Conservation (phyloP, 129 eudicot species). For the Flaveria bidentis region DNA sequence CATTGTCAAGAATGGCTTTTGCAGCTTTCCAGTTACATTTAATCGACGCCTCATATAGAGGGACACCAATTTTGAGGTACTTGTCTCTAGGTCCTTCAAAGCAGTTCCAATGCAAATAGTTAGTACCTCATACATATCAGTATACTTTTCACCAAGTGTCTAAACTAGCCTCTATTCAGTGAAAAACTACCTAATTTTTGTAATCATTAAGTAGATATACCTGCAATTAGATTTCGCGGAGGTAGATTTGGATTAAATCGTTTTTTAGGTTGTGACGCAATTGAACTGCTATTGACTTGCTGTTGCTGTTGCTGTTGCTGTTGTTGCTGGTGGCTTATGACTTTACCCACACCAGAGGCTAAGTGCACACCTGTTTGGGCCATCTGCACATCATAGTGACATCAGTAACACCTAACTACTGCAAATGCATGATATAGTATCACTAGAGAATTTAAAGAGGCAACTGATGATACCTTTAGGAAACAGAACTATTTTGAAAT, state of each 20-base stretch:
- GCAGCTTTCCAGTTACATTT: constrained; percentile 43
- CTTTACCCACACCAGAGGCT: not conserved
- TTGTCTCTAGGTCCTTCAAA: constrained; percentile 9
- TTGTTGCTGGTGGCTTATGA: not conserved
- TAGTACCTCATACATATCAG: not conserved
- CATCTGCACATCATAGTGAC: not conserved
- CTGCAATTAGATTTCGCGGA: not conserved
- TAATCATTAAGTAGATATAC: not conserved
- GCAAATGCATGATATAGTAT: too few relatives aligned
- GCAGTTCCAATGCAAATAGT: constrained; percentile 2
- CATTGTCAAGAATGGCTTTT: not conserved
- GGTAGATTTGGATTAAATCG: not conserved
- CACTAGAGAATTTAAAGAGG: not conserved
- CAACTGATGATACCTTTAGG: not conserved
- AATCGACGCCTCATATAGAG: constrained; percentile 35
- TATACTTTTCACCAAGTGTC: not conserved
- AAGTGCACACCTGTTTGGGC: not conserved
- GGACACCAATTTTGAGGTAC: constrained; percentile 18
- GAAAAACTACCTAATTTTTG: not conserved
- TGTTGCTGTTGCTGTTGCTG: not conserved
- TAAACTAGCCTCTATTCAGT: not conserved
- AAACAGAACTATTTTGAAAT: not conserved
- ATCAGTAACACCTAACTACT: too few relatives aligned
- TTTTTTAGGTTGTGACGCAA: not conserved
- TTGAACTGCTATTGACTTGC: too few relatives aligned